Percentiles rank a stretch among this genome's conserved stretches.
phyloP scores from a whole-genome alignment of 371 early-diverging fungal species.

The Apophysomyces sp. region DNA sequence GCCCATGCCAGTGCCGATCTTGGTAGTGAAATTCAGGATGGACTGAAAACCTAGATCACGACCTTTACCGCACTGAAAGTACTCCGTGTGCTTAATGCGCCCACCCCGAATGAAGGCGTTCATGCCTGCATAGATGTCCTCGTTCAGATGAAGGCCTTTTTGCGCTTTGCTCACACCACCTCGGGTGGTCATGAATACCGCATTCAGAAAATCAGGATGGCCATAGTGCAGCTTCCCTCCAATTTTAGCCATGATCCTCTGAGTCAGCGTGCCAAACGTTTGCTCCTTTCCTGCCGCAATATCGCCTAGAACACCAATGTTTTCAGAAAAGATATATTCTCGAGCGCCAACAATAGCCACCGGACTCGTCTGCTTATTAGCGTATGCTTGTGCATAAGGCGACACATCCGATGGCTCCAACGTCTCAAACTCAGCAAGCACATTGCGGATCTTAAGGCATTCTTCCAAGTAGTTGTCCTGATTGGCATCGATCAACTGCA shows the following conservation, averaged over 20 bases:
- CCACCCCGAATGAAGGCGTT: constrained; percentile 86
- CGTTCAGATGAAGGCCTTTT: constrained; percentile 88
- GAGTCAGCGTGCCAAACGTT: constrained; percentile 87
- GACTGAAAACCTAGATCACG: constrained; percentile 91
- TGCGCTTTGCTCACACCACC: constrained; percentile 91
- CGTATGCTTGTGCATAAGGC: constrained; percentile 59
- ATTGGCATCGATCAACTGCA: constrained; percentile 89
- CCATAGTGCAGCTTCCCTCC: constrained; percentile 71
- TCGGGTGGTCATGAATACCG: constrained; percentile 85
- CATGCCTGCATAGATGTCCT: constrained; percentile 95
- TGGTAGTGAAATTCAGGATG: constrained; percentile 85
- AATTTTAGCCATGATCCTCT: constrained; percentile 84
- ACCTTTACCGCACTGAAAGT: constrained; percentile 92
- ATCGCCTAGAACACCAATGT: constrained; percentile 86
- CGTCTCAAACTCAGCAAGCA: constrained; percentile 86
- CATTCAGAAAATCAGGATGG: constrained; percentile 91
- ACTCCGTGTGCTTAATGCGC: constrained; percentile 88
- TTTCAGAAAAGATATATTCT: constrained; percentile 90
- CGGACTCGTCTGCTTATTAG: constrained; percentile 55
- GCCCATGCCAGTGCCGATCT: constrained; percentile 92
- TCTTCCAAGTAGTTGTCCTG: constrained; percentile 92
- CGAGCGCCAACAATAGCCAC: constrained; percentile 93
- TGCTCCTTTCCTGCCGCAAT: constrained; percentile 92
- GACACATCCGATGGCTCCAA: constrained; percentile 57
- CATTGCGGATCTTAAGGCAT: constrained; percentile 83